Evolutionary conservation across 2,329 filamentous ascomycete genomes (phyloP).

Genomic region (Pseudogymnoascus sp.): DNA sequence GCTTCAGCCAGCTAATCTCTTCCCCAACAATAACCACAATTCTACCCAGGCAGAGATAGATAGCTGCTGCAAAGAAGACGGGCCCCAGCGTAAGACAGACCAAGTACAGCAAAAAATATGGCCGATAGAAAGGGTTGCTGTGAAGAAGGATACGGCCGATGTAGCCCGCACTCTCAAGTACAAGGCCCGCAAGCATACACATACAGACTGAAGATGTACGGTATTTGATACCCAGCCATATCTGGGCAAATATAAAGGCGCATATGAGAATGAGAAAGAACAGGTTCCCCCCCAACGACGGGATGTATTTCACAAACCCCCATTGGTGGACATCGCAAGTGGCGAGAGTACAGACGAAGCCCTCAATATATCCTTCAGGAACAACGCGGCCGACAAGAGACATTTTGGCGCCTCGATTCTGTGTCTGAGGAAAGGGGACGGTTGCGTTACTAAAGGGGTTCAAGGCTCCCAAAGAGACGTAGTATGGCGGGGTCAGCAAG

Average conservation of each 20-base stretch:
- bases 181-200: constrained; percentile 44
- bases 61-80: constrained; percentile 48
- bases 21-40: constrained; percentile 47
- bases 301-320: constrained; percentile 36
- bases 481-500: background rate
- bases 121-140: constrained; percentile 42
- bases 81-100: constrained; percentile 49
- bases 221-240: constrained; percentile 42
- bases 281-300: constrained; percentile 42
- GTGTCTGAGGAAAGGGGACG: background rate
- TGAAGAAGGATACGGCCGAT: constrained; percentile 46
- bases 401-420: background rate
- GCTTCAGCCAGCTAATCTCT: constrained; percentile 37
- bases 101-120: constrained; percentile 47
- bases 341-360: constrained; percentile 15
- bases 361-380: constrained; percentile 12
- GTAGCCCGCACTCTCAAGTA: constrained; percentile 50
- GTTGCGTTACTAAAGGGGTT: background rate
- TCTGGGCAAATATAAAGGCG: constrained; percentile 40
- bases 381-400: background rate
- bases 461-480: background rate
- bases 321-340: constrained; percentile 15
- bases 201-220: constrained; percentile 48
- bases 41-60: constrained; percentile 52
- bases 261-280: constrained; percentile 47